A percentile compares a stretch with the other conserved stretches of the same genome.
Evolutionary conservation across 83 land plant genomes (phyloP).

Genomic region (Picea mariana): DNA sequence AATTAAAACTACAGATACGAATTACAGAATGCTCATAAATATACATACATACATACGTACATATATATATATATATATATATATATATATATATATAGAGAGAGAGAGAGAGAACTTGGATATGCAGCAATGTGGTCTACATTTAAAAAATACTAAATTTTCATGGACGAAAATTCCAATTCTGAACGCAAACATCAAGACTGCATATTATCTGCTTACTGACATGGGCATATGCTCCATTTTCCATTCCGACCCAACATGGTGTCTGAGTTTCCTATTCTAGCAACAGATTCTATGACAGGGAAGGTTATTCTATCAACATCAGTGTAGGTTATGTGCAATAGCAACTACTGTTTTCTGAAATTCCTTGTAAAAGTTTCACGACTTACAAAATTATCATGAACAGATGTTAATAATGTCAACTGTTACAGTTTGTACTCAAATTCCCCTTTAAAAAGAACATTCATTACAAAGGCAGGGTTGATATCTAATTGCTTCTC

Average conservation of each 20-base stretch:
- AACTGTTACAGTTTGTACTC: background rate
- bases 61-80: no score
- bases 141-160: background rate
- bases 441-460: background rate
- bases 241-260: background rate
- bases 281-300: background rate
- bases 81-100: no score
- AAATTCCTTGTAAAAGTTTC: background rate
- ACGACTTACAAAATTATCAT: background rate
- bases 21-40: background rate
- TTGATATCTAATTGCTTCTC: background rate
- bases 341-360: background rate
- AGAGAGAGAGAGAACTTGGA: no score
- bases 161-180: background rate
- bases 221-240: background rate
- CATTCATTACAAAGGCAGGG: background rate
- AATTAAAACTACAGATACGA: background rate
- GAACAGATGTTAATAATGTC: background rate
- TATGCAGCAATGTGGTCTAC: background rate
- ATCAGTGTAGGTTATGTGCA: background rate
- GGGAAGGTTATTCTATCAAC: background rate
- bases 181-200: no score
- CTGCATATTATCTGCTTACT: background rate
- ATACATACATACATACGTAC: background rate
- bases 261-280: background rate